These are phyloP conservation scores for Neurospora hispaniola DNA, from an alignment of 495 filamentous ascomycete species.

Conservation along the genomic window DNA sequence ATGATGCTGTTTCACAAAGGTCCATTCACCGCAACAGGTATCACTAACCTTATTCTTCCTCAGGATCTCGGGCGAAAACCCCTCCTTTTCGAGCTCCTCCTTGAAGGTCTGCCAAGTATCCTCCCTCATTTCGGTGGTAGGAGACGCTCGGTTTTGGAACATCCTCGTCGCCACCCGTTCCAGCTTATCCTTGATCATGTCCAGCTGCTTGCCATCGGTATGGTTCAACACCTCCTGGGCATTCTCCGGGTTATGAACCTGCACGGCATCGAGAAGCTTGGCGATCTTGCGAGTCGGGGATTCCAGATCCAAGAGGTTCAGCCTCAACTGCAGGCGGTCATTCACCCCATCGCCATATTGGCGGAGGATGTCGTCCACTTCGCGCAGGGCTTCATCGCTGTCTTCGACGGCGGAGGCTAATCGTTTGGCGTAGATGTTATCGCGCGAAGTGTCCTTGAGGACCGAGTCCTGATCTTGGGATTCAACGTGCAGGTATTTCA, in stretches of 20 bases:
- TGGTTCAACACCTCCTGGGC: slow-evolving; percentile 15
- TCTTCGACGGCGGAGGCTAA: slow-evolving; percentile 37
- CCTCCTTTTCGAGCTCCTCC: slow-evolving; percentile 39
- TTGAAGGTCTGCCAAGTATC: slow-evolving; percentile 44
- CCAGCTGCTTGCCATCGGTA: slow-evolving; percentile 20
- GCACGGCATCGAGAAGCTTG: slow-evolving; percentile 37
- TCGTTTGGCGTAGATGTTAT: slow-evolving; percentile 28
- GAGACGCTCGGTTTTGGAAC: slow-evolving; percentile 23
- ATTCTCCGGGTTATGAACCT: slow-evolving; percentile 29
- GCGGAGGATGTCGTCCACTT: slow-evolving; percentile 36
- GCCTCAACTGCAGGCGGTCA: slow-evolving; percentile 16
- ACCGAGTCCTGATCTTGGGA: slow-evolving; percentile 37
- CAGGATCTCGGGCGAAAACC: slow-evolving; percentile 40
- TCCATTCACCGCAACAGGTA: background rate
- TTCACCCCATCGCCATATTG: slow-evolving; percentile 19
- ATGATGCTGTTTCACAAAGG: background rate
- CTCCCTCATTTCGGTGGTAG: slow-evolving; percentile 31
- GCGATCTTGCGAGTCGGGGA: slow-evolving; percentile 34
- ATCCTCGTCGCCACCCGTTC: slow-evolving; percentile 39
- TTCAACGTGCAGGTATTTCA: slow-evolving; percentile 40
- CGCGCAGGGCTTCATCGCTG: slow-evolving; percentile 36
- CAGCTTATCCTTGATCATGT: slow-evolving; percentile 39
- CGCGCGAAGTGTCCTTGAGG: slow-evolving; percentile 23
- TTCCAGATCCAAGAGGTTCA: slow-evolving; percentile 26
- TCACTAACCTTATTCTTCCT: slow-evolving; percentile 37